phyloP scores from a whole-genome alignment of 148 eudicot species.

The Nepenthes gracilis region DNA sequence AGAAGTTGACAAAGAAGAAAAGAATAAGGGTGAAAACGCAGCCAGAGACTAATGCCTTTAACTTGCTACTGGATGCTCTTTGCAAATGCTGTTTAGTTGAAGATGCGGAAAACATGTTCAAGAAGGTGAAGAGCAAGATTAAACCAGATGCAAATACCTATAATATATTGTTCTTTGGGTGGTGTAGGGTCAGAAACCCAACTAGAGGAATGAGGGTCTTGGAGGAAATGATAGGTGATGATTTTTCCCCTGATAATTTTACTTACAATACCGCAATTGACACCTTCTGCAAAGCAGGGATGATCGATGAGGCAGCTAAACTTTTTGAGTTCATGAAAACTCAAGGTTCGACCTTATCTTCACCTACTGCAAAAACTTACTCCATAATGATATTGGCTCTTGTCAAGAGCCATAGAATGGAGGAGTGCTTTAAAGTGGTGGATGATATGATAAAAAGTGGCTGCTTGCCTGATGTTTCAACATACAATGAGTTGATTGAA shows the following conservation, averaged over 20 bases:
- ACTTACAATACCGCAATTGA: constrained; percentile 84
- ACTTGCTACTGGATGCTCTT: constrained; percentile 75
- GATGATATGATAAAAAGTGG: constrained; percentile 73
- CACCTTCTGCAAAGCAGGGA: constrained; percentile 67
- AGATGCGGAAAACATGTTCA: constrained; percentile 54
- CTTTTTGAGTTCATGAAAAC: constrained; percentile 65
- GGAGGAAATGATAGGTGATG: constrained; percentile 62
- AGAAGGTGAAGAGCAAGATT: constrained; percentile 42
- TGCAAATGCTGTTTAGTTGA: constrained; percentile 88
- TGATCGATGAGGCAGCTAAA: constrained; percentile 61
- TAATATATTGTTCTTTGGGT: constrained; percentile 75
- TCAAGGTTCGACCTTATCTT: constrained; percentile 43
- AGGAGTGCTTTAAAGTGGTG: constrained; percentile 51
- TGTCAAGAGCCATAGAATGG: constrained; percentile 45
- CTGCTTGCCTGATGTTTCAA: constrained; percentile 88
- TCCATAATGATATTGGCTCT: constrained; percentile 62
- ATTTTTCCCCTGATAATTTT: constrained; percentile 62
- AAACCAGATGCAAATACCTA: constrained; percentile 64
- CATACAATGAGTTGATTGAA: constrained; percentile 80
- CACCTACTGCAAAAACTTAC: constrained; percentile 89
- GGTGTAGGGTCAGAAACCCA: constrained; percentile 90
- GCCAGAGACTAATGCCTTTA: constrained; percentile 73
- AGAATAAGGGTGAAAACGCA: constrained; percentile 53
- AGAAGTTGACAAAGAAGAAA: constrained; percentile 76
- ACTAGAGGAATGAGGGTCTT: constrained; percentile 52